These are phyloP conservation scores for Exobasidium rhododendri DNA, from an alignment of 1,284 basidiomycete species.

Conservation along the genomic window DNA sequence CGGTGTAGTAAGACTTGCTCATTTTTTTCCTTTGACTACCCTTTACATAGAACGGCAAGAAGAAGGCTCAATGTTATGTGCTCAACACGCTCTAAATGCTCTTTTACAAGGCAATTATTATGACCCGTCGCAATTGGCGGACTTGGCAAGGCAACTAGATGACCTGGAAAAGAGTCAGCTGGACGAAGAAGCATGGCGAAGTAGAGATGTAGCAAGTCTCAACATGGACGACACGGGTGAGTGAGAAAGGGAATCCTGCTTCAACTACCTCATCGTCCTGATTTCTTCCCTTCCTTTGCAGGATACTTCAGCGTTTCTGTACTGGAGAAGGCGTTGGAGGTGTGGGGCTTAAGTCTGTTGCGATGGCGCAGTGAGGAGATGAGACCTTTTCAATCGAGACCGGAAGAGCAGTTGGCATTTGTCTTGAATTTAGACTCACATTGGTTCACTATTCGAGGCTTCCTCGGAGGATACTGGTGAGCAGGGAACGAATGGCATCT, in stretches of 20 bases:
- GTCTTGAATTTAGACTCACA: constrained; percentile 50
- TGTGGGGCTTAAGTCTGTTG: constrained; percentile 24
- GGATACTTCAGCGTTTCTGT: constrained; percentile 50
- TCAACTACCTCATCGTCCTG: not conserved
- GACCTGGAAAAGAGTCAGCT: constrained; percentile 17
- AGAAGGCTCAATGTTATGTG: constrained; percentile 51
- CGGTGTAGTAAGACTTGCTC: not conserved
- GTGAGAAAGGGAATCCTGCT: not conserved
- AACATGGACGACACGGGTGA: constrained; percentile 51
- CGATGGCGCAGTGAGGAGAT: constrained; percentile 32
- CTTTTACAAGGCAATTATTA: constrained; percentile 49
- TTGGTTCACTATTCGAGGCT: constrained; percentile 50
- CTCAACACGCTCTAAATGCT: constrained; percentile 50
- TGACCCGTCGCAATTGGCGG: constrained; percentile 46
- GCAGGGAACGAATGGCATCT: constrained; percentile 16
- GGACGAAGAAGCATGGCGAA: constrained; percentile 19
- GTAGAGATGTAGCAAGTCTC: constrained; percentile 19
- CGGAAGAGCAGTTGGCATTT: constrained; percentile 48
- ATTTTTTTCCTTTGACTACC: not conserved
- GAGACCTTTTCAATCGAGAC: constrained; percentile 25
- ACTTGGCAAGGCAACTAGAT: constrained; percentile 24
- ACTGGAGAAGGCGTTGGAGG: constrained; percentile 39
- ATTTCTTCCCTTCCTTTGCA: constrained; percentile 4
- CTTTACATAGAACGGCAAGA: constrained; percentile 39
- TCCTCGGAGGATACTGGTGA: constrained; percentile 39